phyloP scores from a whole-genome alignment of 768 basidiomycete genomes.

The Termitomyces eurrhizus region DNA sequence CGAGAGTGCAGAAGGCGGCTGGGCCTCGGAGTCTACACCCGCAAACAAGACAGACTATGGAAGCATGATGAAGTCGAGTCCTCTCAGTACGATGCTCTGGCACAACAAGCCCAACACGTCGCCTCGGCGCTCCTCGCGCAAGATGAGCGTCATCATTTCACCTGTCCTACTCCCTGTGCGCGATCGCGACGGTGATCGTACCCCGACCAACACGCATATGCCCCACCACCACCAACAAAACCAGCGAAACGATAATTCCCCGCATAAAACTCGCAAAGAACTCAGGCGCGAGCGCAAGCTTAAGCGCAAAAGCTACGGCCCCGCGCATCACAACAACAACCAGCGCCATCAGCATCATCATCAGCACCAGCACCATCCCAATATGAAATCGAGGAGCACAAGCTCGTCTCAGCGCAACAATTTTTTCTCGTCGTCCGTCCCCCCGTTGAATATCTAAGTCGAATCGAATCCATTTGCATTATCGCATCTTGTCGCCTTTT shows the following conservation, averaged over 20 bases:
- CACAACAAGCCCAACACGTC: slow-evolving; percentile 25
- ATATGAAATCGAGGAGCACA: slow-evolving; percentile 19
- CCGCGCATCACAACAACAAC: slow-evolving; percentile 36
- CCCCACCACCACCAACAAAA: slow-evolving; percentile 27
- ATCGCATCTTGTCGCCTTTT: background rate
- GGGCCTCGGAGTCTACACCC: slow-evolving; percentile 32
- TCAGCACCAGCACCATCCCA: slow-evolving; percentile 30
- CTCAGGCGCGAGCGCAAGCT: slow-evolving; percentile 63
- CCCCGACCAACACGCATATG: slow-evolving; percentile 37
- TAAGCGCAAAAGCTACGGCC: slow-evolving; percentile 54
- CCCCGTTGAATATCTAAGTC: slow-evolving; percentile 19
- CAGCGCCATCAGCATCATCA: slow-evolving; percentile 42
- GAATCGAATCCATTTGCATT: background rate
- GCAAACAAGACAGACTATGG: slow-evolving; percentile 37
- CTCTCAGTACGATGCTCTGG: slow-evolving; percentile 57
- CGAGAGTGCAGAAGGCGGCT: slow-evolving; percentile 26
- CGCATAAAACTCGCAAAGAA: slow-evolving; percentile 60
- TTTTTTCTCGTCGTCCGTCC: slow-evolving; percentile 18
- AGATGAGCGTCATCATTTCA: slow-evolving; percentile 37
- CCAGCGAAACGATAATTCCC: slow-evolving; percentile 33
- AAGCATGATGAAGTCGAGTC: slow-evolving; percentile 51
- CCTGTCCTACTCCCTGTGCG: slow-evolving; percentile 50
- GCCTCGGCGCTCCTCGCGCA: slow-evolving; percentile 26
- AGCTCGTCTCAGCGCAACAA: slow-evolving; percentile 18
- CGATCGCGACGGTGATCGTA: slow-evolving; percentile 46